Evolutionary conservation across 768 basidiomycete species (phyloP).

Genomic region (Cystobasidium onofrii): DNA sequence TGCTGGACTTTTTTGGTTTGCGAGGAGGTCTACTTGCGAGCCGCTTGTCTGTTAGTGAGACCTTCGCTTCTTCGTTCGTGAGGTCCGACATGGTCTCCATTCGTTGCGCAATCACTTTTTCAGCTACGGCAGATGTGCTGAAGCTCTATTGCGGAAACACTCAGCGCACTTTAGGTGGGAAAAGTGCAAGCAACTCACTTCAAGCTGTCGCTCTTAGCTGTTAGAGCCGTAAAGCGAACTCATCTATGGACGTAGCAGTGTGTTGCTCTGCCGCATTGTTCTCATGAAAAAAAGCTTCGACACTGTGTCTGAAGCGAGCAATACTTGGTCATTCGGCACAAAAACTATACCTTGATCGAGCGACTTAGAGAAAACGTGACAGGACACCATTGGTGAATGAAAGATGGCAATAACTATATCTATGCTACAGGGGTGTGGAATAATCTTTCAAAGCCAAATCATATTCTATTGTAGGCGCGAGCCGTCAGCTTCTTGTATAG

Average conservation of each 20-base stretch:
- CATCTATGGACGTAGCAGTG: no score
- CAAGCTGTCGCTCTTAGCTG: no score
- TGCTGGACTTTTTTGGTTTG: neutral
- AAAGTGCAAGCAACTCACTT: no score
- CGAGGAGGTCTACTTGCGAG: neutral
- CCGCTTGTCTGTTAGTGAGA: neutral
- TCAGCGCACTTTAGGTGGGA: no score
- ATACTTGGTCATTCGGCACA: no score
- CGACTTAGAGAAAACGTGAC: no score
- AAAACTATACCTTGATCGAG: no score
- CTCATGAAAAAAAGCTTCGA: no score
- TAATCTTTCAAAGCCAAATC: conserved; percentile 23
- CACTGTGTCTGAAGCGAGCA: no score
- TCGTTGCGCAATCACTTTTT: neutral
- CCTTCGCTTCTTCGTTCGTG: neutral
- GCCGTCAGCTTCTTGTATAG: neutral
- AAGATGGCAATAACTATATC: neutral
- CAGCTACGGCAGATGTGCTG: neutral
- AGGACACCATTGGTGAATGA: neutral
- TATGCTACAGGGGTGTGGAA: neutral
- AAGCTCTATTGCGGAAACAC: neutral
- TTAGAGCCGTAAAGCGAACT: no score
- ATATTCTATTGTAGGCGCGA: neutral
- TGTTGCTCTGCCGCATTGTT: no score
- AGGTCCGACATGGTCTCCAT: neutral